Evolutionary conservation across 768 basidiomycete genomes (phyloP).

Genomic region (Leucosporidium creatinivorum): DNA sequence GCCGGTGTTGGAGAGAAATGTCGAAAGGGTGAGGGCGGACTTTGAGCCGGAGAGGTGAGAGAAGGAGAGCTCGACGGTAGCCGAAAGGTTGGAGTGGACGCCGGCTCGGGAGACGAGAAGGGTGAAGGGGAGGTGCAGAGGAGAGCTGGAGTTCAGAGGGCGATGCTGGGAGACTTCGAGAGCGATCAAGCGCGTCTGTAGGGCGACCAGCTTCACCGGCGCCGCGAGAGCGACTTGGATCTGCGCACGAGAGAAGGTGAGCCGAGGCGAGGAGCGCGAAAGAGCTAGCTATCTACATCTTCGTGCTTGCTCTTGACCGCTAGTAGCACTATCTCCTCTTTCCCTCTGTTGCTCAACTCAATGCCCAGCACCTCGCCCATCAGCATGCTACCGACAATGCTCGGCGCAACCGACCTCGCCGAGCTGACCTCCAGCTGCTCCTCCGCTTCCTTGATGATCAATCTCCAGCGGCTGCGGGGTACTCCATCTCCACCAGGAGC

Average conservation of each 20-base stretch:
- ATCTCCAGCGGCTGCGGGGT: not conserved
- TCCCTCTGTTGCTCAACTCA: not conserved
- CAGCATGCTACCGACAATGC: not conserved
- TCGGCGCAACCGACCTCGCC: not conserved
- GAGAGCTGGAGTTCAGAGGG: not conserved
- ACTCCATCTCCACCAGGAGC: not conserved
- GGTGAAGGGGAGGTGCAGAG: not conserved
- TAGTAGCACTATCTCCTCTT: not conserved
- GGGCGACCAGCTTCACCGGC: not conserved
- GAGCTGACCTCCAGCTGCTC: too few relatives aligned
- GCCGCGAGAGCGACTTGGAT: too few relatives aligned
- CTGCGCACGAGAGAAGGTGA: too few relatives aligned
- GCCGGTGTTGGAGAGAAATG: constrained; percentile 1
- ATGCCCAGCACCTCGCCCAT: not conserved
- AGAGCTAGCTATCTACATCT: not conserved
- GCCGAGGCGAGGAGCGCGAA: too few relatives aligned
- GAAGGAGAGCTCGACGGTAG: not conserved
- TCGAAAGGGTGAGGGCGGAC: not conserved
- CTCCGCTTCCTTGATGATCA: not conserved
- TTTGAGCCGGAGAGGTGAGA: too few relatives aligned
- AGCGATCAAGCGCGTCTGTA: not conserved
- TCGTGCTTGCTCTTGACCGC: not conserved
- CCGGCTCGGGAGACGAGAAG: not conserved
- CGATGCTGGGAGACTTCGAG: not conserved
- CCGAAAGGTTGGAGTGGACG: not conserved